Evolutionary conservation across 2,329 filamentous ascomycete genomes (phyloP), one percentile per base, ranked within the genome.

Genomic region (Talaromyces pinophilus): DNA sequence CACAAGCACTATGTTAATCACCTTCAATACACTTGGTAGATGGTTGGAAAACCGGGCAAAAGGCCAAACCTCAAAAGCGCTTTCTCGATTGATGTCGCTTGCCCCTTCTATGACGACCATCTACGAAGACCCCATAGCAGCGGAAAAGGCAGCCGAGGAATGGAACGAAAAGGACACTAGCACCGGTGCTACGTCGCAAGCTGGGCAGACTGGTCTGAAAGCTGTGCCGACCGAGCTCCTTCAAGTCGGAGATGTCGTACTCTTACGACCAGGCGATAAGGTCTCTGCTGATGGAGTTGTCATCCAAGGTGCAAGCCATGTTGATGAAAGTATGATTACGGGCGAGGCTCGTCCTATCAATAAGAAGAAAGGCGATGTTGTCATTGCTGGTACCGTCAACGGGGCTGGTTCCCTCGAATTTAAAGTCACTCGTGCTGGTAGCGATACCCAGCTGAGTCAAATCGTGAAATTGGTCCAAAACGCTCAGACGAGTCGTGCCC

Each of bases 401-500:
- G 92, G 93, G 28, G 90, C 93, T 69, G 95, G 95, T 2, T 89
- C 94, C 59, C 83, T 97, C 46, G 95, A 98, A 77, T 95, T 98
- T 78, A 88, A 91, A 52, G 95, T 99, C 67, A 96, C 92, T 3
- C 88, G 94, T 71, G 93, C 94, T 42, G 95, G 95, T 59, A 90
- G 93, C 69, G 94, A 99, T 75, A 99, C 95, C 0, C 94, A 98
- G 77, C 88, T 99, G 65, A 97, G 93, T 79, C 95, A 98, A 79
- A 99, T 99, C 70, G 95, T 99, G 69, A 95, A 94, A 78, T 86
- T 98, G n/a, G 95, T 99, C 0, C 95, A 99, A 78, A 92, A 97
- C 76, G 95, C 95, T 2, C 95, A 99, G 78, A 98, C 94, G 2
- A 94, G 88, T 62, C 88, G 95, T 46, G 95, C 95, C 7, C 95